Conservation (phyloP, 345 rosid genomes). For the Eucalyptus brandiana region DNA sequence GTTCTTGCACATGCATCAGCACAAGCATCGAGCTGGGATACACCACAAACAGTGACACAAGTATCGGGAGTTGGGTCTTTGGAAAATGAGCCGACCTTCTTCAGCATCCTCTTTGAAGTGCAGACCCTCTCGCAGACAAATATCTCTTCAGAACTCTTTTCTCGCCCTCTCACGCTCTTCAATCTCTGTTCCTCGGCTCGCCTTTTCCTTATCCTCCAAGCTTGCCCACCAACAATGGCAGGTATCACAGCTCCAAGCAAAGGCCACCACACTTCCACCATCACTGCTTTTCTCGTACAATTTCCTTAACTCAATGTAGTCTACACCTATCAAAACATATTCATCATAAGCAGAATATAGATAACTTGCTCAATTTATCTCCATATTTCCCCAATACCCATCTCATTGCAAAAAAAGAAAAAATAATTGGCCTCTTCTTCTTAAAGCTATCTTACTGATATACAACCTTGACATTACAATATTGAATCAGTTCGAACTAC, state of each 20-base stretch:
- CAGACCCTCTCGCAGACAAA: conserved; percentile 91
- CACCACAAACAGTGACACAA: conserved; percentile 86
- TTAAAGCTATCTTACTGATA: not conserved
- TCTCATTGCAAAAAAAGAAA: not conserved
- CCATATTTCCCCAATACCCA: not conserved
- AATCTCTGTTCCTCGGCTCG: conserved; percentile 60
- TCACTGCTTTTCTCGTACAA: not conserved
- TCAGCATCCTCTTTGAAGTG: conserved; percentile 79
- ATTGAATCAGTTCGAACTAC: not conserved
- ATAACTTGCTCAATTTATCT: not conserved
- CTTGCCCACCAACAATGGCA: conserved; percentile 62
- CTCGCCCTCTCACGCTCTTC: conserved; percentile 70
- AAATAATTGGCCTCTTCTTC: not conserved
- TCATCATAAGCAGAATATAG: not conserved
- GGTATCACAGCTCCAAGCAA: conserved; percentile 64
- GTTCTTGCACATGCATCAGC: conserved; percentile 86
- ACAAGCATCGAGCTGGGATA: conserved; percentile 84
- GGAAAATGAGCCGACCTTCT: conserved; percentile 73
- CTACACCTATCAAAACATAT: not conserved
- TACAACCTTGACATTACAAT: not conserved
- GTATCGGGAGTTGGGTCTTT: conserved; percentile 74
- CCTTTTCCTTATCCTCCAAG: conserved; percentile 47
- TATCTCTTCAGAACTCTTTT: conserved; percentile 69
- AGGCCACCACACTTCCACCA: conserved; percentile 89
- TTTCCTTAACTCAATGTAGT: not conserved